Evolutionary conservation across 2,329 filamentous ascomycete species (phyloP), one percentile per base, ranked within the genome.

Genomic region (Cercospora sp.): DNA sequence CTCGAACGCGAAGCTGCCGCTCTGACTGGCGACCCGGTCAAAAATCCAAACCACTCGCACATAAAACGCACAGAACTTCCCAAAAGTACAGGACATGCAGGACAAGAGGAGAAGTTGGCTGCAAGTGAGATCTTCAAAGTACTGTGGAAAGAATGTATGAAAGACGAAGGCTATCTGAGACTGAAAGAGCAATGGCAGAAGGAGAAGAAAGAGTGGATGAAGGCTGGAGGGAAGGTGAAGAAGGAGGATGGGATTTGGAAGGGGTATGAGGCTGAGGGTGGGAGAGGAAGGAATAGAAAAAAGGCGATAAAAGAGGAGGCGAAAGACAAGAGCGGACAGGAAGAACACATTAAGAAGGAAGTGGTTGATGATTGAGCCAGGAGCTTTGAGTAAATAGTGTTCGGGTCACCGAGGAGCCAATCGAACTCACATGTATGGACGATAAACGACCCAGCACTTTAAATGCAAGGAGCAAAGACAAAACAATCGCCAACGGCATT

Each of bases 111-210:
- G 75, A 87, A 87, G 77, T 71, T 81, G 65, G 80, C 80, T 60
- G 82, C 83, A 3, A 85, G 83, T 70, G 73, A 76, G 66, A 77
- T 86, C 0, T 87, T 87, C 68, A 80, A 79, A 58, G 80, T 77
- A 68, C 79, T 81, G 3, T 87, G 84, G 85, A 80, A 83, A 69
- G 76, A 73, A 72, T 85, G 79, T 77, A 81, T 77, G 65, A 73
- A 64, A 33, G 78, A 84, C 74, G 79, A 82, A 68, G 80, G 77
- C 31, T 86, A 86, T 76, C 31, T 76, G 68, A 72, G 69, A 57
- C 72, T 80, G 72, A 87, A 85, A 72, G 78, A 78, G 60, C 77
- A 76, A 68, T 86, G 85, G 72, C 68, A 83, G 70, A 79, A 75
- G 53, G 83, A 85, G 75, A 83, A 85, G 79, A 77, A 77, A 69